Evolutionary conservation across 179 eudicot genomes (phyloP), one percentile per base, ranked within the genome.

Genomic region (Camellia oleifera): DNA sequence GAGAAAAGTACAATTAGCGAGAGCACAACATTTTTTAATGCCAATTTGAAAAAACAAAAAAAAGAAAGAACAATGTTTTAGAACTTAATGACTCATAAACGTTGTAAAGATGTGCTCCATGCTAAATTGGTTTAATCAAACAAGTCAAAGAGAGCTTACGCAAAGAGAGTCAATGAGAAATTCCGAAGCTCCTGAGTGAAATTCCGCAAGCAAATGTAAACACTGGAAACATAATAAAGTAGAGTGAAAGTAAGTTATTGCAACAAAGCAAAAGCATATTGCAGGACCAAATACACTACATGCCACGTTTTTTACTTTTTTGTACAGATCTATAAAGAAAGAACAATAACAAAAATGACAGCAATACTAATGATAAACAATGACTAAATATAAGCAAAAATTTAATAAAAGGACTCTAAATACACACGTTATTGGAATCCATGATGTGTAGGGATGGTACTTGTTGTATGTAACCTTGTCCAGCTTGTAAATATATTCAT

Each of bases 351-450:
- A 61, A 44, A 61, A 63, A 26, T 69, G 32, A 65, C 46, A 62
- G 20, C 69, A 79, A 65, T 20, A 26, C 78, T 20, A 15, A 52
- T 40, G 23, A 5, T 52, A 72, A 73, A 13, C 58, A 10, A 61
- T 63, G 15, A 65, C 60, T 73, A 18, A 69, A 72, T 8, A 14
- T 26, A 48, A 53, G 75, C 57, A 45, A 53, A 15, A 17, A 53
- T 20, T 15, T 74, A 79, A 77, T 52, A 4, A 0, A 48, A 74
- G 26, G n/a, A 48, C 4, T 45, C 45, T 26, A 62, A 58, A 50
- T 66, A 70, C 97, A 40, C 78, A 94, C 99, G 93, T 94, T 83
- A 96, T 96, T 5, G 99, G 99, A 67, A 96, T 96, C 99, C 99
- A 96, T 64, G 99, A 96, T 65, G 98, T 96, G 93, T 94, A 94